phyloP scores from a whole-genome alignment of 1,139 yeast genomes.

The Nakaseomyces kungkrabaensis region DNA sequence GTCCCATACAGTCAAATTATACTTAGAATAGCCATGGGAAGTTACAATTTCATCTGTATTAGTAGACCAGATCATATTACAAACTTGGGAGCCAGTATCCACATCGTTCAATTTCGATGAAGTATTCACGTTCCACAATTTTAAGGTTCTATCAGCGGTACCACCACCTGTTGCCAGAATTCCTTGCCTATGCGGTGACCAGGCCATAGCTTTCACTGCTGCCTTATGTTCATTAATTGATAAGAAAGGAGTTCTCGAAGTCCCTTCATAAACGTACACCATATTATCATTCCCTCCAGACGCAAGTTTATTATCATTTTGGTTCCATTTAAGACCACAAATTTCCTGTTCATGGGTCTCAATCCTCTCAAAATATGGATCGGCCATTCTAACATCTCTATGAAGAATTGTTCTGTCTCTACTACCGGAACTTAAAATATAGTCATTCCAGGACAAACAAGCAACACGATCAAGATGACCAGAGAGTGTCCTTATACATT shows the following conservation, averaged over 20 bases:
- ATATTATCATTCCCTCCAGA: constrained; percentile 93
- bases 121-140: constrained; percentile 85
- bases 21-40: constrained; percentile 88
- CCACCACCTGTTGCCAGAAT: constrained; percentile 95
- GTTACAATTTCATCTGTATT: constrained; percentile 88
- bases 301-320: constrained; percentile 77
- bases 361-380: constrained; percentile 64
- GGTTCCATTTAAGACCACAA: constrained; percentile 92
- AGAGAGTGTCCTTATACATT: constrained; percentile 81
- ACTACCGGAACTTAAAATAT: constrained; percentile 77
- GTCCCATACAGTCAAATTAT: constrained; percentile 91
- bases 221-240: constrained; percentile 80
- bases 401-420: constrained; percentile 78
- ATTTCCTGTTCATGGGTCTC: constrained; percentile 86
- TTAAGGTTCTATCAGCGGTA: constrained; percentile 82
- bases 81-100: constrained; percentile 93
- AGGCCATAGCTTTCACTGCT: constrained; percentile 91
- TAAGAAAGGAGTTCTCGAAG: constrained; percentile 58
- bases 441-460: constrained; percentile 90
- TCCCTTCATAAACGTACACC: constrained; percentile 79
- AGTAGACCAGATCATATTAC: constrained; percentile 88
- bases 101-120: constrained; percentile 67
- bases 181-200: constrained; percentile 98
- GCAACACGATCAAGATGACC: constrained; percentile 85
- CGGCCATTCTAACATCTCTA: constrained; percentile 83